These are phyloP conservation scores for Plantago major DNA, from an alignment of 257 asterid genomes.

Conservation along the genomic window DNA sequence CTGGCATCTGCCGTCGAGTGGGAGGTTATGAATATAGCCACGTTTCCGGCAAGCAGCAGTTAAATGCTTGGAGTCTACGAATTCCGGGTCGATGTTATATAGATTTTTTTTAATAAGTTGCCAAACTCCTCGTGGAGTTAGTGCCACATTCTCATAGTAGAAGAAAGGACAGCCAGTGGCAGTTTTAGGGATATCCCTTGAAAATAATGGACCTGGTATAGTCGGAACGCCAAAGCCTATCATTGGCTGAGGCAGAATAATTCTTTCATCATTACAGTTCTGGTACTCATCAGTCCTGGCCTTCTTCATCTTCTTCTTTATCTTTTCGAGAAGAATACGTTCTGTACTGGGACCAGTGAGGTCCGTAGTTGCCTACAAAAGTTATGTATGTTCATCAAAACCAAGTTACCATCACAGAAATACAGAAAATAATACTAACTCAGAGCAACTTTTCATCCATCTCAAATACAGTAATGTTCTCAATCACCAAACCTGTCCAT, in stretches of 20 bases:
- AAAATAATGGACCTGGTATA: conserved; percentile 2
- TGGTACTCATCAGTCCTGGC: no score
- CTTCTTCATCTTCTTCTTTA: no score
- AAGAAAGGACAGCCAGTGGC: conserved; percentile 31
- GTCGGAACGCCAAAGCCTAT: conserved; percentile 41
- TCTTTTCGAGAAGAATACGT: no score
- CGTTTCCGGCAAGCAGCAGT: conserved; percentile 43
- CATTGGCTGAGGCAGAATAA: conserved; percentile 14
- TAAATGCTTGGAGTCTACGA: conserved; percentile 42
- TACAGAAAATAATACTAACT: no score
- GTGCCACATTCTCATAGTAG: conserved; percentile 47
- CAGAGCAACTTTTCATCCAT: no score
- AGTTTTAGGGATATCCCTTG: neutral
- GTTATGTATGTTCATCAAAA: no score
- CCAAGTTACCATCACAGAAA: no score
- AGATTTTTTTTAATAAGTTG: conserved; percentile 24
- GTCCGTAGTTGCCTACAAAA: no score
- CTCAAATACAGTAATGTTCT: no score
- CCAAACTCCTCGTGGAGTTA: conserved; percentile 47
- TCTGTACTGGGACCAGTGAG: no score
- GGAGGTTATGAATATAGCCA: conserved; percentile 44
- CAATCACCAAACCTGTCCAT: no score
- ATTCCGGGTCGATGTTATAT: conserved; percentile 37
- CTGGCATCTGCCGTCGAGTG: conserved; percentile 30
- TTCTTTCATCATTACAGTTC: no score